These are phyloP conservation scores for Trichoderma atrobrunneum DNA, from an alignment of 2,329 filamentous ascomycete genomes.

Conservation along the genomic window DNA sequence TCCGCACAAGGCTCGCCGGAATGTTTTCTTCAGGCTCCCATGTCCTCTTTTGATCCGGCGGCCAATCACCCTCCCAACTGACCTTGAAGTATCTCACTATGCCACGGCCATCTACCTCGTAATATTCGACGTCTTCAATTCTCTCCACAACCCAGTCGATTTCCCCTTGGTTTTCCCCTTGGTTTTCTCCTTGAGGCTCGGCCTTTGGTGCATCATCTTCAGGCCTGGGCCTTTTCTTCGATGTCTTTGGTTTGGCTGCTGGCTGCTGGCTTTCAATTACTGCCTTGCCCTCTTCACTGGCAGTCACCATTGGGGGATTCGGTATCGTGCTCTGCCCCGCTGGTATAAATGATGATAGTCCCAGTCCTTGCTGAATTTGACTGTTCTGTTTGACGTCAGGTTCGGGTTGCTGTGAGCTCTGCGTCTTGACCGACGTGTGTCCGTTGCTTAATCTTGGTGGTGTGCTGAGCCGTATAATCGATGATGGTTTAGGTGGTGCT, in stretches of 20 bases:
- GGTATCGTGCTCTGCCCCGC: background rate
- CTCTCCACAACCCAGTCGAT: constrained; percentile 43
- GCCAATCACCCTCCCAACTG: constrained; percentile 57
- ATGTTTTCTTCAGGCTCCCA: constrained; percentile 59
- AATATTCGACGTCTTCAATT: constrained; percentile 41
- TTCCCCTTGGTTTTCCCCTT: constrained; percentile 28
- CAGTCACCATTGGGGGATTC: background rate
- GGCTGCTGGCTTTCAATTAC: background rate
- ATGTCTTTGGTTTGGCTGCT: background rate
- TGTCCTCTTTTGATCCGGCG: constrained; percentile 52
- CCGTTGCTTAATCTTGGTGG: background rate
- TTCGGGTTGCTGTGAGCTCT: background rate
- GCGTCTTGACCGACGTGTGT: background rate
- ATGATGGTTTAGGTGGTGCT: background rate
- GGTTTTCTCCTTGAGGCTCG: constrained; percentile 24
- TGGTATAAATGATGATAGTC: background rate
- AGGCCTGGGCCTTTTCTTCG: background rate
- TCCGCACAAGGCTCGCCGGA: constrained; percentile 38
- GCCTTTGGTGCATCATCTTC: background rate
- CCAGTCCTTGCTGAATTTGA: background rate
- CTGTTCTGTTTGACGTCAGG: background rate
- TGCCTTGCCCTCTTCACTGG: background rate
- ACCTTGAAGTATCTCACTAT: constrained; percentile 49
- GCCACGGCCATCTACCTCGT: constrained; percentile 37
- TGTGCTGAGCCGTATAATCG: background rate